phyloP scores from a whole-genome alignment of 164 flowering plant species.

The Brasenia schreberi region DNA sequence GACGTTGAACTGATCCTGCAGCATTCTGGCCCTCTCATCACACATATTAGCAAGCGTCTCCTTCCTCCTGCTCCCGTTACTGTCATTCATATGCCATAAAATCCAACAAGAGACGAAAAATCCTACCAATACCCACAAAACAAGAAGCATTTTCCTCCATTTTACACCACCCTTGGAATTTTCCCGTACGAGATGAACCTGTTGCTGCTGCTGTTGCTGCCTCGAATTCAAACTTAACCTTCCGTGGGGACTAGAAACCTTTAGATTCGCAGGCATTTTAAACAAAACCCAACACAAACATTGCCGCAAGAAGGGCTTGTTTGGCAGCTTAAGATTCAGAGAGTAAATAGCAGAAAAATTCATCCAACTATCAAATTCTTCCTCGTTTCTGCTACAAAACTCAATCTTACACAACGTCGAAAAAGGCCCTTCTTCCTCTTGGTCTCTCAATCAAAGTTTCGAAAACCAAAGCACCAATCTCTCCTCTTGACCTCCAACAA shows the following conservation, averaged over 20 bases:
- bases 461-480: not conserved
- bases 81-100: slow-evolving; percentile 35
- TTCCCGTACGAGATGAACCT: slow-evolving; percentile 24
- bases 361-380: not conserved
- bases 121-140: slow-evolving; percentile 39
- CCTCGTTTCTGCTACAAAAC: not conserved
- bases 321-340: slow-evolving; percentile 27
- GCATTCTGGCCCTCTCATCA: slow-evolving; percentile 89
- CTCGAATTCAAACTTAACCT: slow-evolving; percentile 16
- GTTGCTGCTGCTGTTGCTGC: slow-evolving; percentile 19
- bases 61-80: slow-evolving; percentile 26
- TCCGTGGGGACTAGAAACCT: slow-evolving; percentile 20
- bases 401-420: not conserved
- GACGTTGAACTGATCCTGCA: slow-evolving; percentile 95
- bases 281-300: slow-evolving; percentile 32
- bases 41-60: slow-evolving; percentile 80
- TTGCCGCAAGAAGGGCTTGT: slow-evolving; percentile 23
- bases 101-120: slow-evolving; percentile 34
- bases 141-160: slow-evolving; percentile 55
- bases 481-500: not conserved
- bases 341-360: slow-evolving; percentile 26
- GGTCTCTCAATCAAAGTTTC: not conserved
- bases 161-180: slow-evolving; percentile 33
- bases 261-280: slow-evolving; percentile 47
- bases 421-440: not conserved